A percentile compares a stretch with the other conserved stretches of the same genome.
Evolutionary conservation across 2,329 filamentous ascomycete species (phyloP).

Genomic region (Xylaria hypoxylon): DNA sequence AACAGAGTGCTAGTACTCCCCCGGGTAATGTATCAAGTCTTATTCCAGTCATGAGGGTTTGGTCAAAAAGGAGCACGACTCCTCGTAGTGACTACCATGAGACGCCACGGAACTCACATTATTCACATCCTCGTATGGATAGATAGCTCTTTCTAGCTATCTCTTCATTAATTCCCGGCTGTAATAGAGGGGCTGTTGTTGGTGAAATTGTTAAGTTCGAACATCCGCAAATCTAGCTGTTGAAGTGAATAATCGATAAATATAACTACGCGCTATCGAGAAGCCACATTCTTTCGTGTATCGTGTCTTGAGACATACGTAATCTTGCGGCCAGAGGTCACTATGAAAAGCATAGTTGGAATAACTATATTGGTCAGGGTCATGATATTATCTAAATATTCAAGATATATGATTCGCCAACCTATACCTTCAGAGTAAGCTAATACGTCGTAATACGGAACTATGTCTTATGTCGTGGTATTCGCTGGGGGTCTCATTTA

Average conservation of each 20-base stretch:
- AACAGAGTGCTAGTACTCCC: neutral
- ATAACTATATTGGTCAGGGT: neutral
- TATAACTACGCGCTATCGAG: neutral
- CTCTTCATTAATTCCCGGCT: neutral
- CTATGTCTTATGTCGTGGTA: neutral
- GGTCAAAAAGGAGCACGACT: neutral
- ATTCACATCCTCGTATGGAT: neutral
- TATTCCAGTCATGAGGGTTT: no score
- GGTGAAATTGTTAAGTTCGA: neutral
- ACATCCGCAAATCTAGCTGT: neutral
- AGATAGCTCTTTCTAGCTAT: neutral
- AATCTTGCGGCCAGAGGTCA: neutral
- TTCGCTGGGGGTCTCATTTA: conserved; percentile 1
- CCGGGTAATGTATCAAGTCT: neutral
- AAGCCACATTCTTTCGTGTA: neutral
- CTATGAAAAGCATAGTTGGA: neutral
- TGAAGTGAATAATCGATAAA: neutral
- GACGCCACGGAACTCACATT: neutral
- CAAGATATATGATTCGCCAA: neutral
- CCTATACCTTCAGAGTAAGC: neutral
- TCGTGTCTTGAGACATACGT: neutral
- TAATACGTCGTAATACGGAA: neutral
- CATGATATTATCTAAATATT: neutral
- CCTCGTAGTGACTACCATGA: neutral
- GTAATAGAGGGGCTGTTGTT: neutral